Evolutionary conservation across 805 yeast species (phyloP).

Genomic region (Candida cerambycidarum): DNA sequence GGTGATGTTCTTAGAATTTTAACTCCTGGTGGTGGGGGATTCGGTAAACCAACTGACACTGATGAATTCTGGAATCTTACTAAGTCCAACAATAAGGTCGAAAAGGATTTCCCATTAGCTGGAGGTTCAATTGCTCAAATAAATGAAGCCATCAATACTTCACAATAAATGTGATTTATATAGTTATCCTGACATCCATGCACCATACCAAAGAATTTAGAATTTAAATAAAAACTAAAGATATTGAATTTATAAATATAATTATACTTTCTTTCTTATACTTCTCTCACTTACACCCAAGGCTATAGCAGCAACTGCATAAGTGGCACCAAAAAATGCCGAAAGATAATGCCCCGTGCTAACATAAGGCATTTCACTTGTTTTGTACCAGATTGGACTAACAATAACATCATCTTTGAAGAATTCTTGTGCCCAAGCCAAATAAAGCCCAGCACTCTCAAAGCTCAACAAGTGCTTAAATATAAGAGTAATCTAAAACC

Average conservation of each 20-base stretch:
- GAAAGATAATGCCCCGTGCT: conserved; percentile 5
- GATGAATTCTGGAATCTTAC: conserved; percentile 15
- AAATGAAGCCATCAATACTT: conserved; percentile 21
- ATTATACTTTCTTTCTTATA: neutral
- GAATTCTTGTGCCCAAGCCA: conserved; percentile 6
- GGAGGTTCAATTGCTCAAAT: conserved; percentile 22
- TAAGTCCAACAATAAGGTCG: too few species aligned
- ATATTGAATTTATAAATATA: too few species aligned
- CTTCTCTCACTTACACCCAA: conserved; percentile 1
- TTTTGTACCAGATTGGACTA: conserved; percentile 6
- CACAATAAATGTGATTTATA: conserved; percentile 21
- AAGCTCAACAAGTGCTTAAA: conserved; percentile 6
- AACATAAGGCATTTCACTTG: conserved; percentile 3
- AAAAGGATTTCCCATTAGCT: conserved; percentile 5
- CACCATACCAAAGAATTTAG: too few species aligned
- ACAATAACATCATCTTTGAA: conserved; percentile 5
- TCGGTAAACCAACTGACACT: conserved; percentile 41
- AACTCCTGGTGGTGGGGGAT: conserved; percentile 90
- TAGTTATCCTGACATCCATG: too few species aligned
- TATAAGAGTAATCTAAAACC: conserved; percentile 5
- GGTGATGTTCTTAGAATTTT: conserved; percentile 69
- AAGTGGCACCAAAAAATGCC: conserved; percentile 5
- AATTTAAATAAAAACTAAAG: too few species aligned
- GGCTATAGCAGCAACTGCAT: neutral
- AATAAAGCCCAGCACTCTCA: conserved; percentile 7